Percentiles rank a stretch among this genome's conserved stretches.
Evolutionary conservation across 1,139 yeast genomes (phyloP).

Genomic region (Debaryomyces nepalensis): DNA sequence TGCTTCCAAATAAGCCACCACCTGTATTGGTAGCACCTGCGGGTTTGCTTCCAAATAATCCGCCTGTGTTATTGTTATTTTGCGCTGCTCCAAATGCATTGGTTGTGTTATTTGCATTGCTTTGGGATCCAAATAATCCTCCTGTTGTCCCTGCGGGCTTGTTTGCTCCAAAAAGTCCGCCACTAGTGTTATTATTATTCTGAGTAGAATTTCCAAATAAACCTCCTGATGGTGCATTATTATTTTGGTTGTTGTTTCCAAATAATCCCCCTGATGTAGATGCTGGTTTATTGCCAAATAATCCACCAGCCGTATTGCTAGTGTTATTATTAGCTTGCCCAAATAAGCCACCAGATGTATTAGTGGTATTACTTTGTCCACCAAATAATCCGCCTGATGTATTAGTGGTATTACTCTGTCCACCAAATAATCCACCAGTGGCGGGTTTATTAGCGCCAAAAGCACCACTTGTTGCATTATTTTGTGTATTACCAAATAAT

Average conservation of each 20-base stretch:
- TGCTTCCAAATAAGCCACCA: slow-evolving; percentile 32
- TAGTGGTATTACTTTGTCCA: slow-evolving; percentile 14
- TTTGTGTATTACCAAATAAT: slow-evolving; percentile 4
- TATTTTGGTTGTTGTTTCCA: slow-evolving; percentile 21
- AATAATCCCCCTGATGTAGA: slow-evolving; percentile 33
- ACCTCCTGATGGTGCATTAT: slow-evolving; percentile 25
- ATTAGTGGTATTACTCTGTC: slow-evolving; percentile 8
- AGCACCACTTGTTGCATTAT: slow-evolving; percentile 17
- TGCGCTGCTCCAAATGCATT: slow-evolving; percentile 24
- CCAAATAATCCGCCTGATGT: slow-evolving; percentile 12
- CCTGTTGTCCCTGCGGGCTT: slow-evolving; percentile 20
- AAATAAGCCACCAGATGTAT: slow-evolving; percentile 22
- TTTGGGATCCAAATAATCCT: slow-evolving; percentile 28
- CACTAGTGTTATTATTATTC: slow-evolving; percentile 18
- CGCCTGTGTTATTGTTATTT: slow-evolving; percentile 23
- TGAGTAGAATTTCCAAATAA: slow-evolving; percentile 43
- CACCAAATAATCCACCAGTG: slow-evolving; percentile 31
- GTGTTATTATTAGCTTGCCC: slow-evolving; percentile 20
- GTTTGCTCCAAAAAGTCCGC: slow-evolving; percentile 27
- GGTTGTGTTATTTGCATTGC: slow-evolving; percentile 16
- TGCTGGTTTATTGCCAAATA: slow-evolving; percentile 27
- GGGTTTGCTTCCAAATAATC: slow-evolving; percentile 47
- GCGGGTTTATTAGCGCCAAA: slow-evolving; percentile 17
- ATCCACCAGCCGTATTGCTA: slow-evolving; percentile 26
- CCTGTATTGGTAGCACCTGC: slow-evolving; percentile 19